Evolutionary conservation across 306 rosid species (phyloP), one percentile per base, ranked within the genome.

Genomic region (Vicia sativa): DNA sequence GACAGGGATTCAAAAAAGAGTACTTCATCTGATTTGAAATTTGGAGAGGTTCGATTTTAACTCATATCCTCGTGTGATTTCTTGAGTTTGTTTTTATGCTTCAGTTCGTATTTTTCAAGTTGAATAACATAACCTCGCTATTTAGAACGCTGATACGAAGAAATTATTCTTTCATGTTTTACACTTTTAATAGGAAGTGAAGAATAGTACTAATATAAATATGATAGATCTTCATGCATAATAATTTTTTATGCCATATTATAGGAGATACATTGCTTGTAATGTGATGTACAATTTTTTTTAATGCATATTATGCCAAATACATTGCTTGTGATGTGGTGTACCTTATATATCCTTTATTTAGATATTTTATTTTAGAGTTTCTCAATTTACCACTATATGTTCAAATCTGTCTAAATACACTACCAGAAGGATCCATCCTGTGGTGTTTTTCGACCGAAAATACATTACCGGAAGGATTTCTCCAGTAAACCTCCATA

Each of bases 1-100:
- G 54, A 12, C 90, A 93, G 99, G 97, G 99, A 90, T 81, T 75
- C 92, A 35, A 85, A 63, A 73, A 65, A 84, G 41, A 88, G 89
- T 41, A 56, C 88, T 61, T 79, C 87, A 48, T 79, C 96, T 28
- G 99, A 90, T 67, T 73, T 85, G 14, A 93, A 88, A 74, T 93
- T 93, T 76, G 99, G 99, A 82, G 99, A 93, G 99, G 99, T 93
- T 68, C 64, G 45, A 42, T 77, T 62, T 76, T 74, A 70, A 68
- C 23, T 69, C 80, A 38, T n/a, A n/a, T 68, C 52, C 75, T 68
- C 16, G 18, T 59, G 28, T 65, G n/a, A 54, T 52, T 70, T 58
- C 7, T 65, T 64, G 21, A 65, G 59, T n/a, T 21, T 66, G 16
- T 62, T 68, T 48, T 46, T 48, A 37, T 53, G 48, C 21, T 62